Percentiles rank a stretch among this genome's conserved stretches.
phyloP scores from a whole-genome alignment of 2,329 filamentous ascomycete species.

The Pseudofabraea citricarpa region DNA sequence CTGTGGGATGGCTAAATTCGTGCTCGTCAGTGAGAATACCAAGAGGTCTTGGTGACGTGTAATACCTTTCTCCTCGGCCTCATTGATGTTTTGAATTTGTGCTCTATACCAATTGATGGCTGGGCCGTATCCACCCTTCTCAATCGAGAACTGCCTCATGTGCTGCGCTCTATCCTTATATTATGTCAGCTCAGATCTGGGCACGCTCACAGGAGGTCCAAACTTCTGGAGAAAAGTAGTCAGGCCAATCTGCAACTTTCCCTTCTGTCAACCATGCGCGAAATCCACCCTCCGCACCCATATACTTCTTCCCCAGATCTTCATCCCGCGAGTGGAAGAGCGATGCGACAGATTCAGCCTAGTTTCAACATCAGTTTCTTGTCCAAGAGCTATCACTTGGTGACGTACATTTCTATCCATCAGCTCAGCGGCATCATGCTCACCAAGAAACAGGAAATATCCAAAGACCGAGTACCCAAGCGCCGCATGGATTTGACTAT shows the following conservation, averaged over 20 bases:
- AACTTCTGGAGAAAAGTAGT: constrained; percentile 9
- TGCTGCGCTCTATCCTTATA: constrained; percentile 5
- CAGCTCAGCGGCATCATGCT: constrained; percentile 12
- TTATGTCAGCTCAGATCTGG: too few relatives aligned
- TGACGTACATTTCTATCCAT: constrained; percentile 13
- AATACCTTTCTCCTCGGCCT: constrained; percentile 44
- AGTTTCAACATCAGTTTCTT: too few relatives aligned
- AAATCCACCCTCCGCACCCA: constrained; percentile 13
- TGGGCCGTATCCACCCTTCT: constrained; percentile 55
- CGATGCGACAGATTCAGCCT: constrained; percentile 10
- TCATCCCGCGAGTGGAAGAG: constrained; percentile 11
- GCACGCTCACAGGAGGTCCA: too few relatives aligned
- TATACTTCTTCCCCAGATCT: constrained; percentile 13
- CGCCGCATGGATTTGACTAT: constrained; percentile 8
- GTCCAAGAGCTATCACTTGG: too few relatives aligned
- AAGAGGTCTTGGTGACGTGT: constrained; percentile 8
- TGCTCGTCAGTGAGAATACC: not conserved
- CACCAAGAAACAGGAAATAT: constrained; percentile 18
- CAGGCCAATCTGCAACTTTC: constrained; percentile 5
- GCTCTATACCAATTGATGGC: constrained; percentile 62
- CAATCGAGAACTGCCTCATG: constrained; percentile 23
- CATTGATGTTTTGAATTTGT: constrained; percentile 41
- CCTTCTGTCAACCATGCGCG: constrained; percentile 11
- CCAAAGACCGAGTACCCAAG: constrained; percentile 15
- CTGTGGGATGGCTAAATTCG: constrained; percentile 10